phyloP scores from a whole-genome alignment of 352 stramenopile genomes.

The Phytophthora niederhauseri region DNA sequence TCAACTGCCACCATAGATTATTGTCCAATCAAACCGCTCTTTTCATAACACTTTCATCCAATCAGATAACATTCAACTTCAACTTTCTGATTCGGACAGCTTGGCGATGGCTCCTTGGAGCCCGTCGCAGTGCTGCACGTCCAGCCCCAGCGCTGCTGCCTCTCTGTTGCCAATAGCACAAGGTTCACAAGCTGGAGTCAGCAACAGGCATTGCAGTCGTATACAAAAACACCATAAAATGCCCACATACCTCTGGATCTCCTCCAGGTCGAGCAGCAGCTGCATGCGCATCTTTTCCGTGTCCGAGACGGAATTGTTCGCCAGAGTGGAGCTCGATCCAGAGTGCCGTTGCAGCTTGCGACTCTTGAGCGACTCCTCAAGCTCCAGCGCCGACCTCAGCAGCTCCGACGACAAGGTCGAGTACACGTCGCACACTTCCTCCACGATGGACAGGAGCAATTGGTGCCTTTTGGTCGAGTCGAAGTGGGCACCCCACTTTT shows the following conservation, averaged over 20 bases:
- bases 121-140: conserved; percentile 41
- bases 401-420: conserved; percentile 71
- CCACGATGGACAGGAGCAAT: conserved; percentile 61
- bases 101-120: conserved; percentile 33
- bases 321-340: conserved; percentile 24
- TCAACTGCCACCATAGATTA: conserved; percentile 37
- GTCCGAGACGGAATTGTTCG: conserved; percentile 58
- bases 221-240: neutral
- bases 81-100: conserved; percentile 33
- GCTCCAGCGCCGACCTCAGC: conserved; percentile 74
- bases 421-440: conserved; percentile 67
- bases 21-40: conserved; percentile 33
- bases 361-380: conserved; percentile 90
- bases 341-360: conserved; percentile 78
- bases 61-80: conserved; percentile 36
- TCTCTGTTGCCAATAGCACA: conserved; percentile 39
- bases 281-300: conserved; percentile 90
- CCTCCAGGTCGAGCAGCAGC: conserved; percentile 74
- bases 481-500: conserved; percentile 74
- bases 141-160: conserved; percentile 52
- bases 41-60: conserved; percentile 45
- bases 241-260: conserved; percentile 64
- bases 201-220: neutral
- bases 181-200: conserved; percentile 11
- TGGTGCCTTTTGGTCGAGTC: conserved; percentile 39